Percentiles rank a stretch among this genome's conserved stretches.
phyloP scores from a whole-genome alignment of 345 rosid genomes.

The Eucalyptus curtisii region DNA sequence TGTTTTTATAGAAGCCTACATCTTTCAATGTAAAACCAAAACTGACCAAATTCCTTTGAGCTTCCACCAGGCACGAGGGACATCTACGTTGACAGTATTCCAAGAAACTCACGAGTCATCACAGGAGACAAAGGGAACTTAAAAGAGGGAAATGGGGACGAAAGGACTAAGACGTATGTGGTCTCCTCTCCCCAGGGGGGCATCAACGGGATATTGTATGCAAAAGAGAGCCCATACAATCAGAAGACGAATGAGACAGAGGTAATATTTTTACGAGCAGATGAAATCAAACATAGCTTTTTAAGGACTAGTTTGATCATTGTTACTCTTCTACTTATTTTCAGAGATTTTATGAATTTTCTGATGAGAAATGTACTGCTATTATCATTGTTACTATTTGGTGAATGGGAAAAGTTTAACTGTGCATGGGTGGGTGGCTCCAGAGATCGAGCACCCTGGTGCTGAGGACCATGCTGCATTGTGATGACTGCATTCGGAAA shows the following conservation, averaged over 20 bases:
- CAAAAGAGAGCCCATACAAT: background rate
- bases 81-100: background rate
- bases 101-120: background rate
- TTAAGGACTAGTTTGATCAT: background rate
- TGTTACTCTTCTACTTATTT: background rate
- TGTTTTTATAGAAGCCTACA: background rate
- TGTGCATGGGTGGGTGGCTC: background rate
- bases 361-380: background rate
- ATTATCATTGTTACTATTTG: background rate
- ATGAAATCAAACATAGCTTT: background rate
- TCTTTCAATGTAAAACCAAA: background rate
- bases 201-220: background rate
- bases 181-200: background rate
- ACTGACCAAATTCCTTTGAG: background rate
- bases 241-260: background rate
- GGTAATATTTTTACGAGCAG: background rate
- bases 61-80: background rate
- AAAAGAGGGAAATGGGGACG: background rate
- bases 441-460: background rate
- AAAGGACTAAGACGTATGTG: background rate
- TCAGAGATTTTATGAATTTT: background rate
- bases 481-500: slow-evolving; percentile 6
- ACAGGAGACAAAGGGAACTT: background rate
- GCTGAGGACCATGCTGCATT: slow-evolving; percentile 31
- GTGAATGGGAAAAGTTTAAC: background rate